These are phyloP conservation scores for Lolium perenne DNA, from an alignment of 176 grass and related monocot genomes.

Conservation along the genomic window DNA sequence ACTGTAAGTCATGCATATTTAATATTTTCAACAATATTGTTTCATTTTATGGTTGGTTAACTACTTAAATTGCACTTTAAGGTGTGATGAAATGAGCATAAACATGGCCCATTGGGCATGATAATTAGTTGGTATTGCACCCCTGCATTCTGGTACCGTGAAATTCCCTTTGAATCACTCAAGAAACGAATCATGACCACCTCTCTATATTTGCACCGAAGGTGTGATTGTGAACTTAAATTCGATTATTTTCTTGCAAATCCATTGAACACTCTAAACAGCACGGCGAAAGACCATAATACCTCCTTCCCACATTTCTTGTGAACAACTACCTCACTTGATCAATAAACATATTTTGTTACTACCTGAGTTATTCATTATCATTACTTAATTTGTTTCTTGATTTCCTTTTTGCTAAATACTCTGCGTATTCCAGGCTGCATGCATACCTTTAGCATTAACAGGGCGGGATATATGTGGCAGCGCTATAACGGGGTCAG, in stretches of 20 bases:
- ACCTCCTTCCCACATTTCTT: no score
- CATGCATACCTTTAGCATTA: constrained; percentile 95
- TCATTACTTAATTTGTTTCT: constrained; percentile 7
- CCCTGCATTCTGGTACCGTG: neutral
- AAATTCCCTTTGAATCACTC: neutral
- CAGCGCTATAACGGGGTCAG: constrained; percentile 94
- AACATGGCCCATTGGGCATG: neutral
- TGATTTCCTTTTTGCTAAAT: constrained; percentile 33
- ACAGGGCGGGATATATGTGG: constrained; percentile 96
- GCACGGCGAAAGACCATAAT: no score
- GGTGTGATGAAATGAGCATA: neutral
- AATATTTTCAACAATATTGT: neutral
- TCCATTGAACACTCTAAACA: no score
- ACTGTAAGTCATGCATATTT: neutral
- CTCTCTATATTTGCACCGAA: neutral
- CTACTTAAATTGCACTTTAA: neutral
- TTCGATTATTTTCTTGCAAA: no score
- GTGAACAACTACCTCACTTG: neutral
- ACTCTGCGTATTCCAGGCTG: constrained; percentile 63
- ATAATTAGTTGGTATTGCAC: neutral
- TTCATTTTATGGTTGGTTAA: neutral
- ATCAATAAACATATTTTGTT: neutral
- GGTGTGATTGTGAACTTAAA: no score
- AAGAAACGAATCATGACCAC: neutral
- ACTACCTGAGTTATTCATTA: neutral